These are phyloP conservation scores for Rhizopus sp. DNA, from an alignment of 371 early-diverging fungal species.

Conservation along the genomic window DNA sequence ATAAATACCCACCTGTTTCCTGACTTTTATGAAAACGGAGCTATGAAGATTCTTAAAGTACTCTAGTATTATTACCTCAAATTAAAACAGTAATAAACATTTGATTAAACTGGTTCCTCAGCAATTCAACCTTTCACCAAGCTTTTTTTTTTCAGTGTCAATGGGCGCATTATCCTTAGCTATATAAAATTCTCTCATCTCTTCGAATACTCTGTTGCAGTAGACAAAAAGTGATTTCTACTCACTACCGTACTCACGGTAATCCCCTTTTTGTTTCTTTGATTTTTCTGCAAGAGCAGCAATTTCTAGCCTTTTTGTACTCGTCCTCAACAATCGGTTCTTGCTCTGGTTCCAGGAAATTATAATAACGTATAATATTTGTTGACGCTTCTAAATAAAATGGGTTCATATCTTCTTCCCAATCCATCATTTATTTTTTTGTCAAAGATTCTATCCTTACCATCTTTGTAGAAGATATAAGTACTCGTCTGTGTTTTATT, in stretches of 20 bases:
- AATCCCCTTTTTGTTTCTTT: slow-evolving; percentile 4
- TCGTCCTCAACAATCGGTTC: slow-evolving; percentile 1
- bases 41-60: background rate
- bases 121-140: too few species aligned
- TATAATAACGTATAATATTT: slow-evolving; percentile 6
- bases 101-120: too few species aligned
- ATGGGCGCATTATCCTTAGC: slow-evolving; percentile 3
- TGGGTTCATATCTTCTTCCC: slow-evolving; percentile 6
- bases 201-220: slow-evolving; percentile 7
- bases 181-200: slow-evolving; percentile 3
- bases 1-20: slow-evolving; percentile 8
- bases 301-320: slow-evolving; percentile 4
- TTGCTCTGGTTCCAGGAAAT: slow-evolving; percentile 3
- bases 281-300: slow-evolving; percentile 2
- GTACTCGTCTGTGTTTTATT: slow-evolving; percentile 5
- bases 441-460: slow-evolving; percentile 5
- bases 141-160: too few species aligned
- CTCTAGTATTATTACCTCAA: too few species aligned
- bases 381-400: slow-evolving; percentile 5
- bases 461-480: slow-evolving; percentile 4
- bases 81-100: too few species aligned
- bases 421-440: slow-evolving; percentile 5
- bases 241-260: slow-evolving; percentile 1
- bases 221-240: slow-evolving; percentile 5
- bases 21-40: slow-evolving; percentile 1